Evolutionary conservation across 1,284 basidiomycete species (phyloP).

Genomic region (Tilletia walkeri): DNA sequence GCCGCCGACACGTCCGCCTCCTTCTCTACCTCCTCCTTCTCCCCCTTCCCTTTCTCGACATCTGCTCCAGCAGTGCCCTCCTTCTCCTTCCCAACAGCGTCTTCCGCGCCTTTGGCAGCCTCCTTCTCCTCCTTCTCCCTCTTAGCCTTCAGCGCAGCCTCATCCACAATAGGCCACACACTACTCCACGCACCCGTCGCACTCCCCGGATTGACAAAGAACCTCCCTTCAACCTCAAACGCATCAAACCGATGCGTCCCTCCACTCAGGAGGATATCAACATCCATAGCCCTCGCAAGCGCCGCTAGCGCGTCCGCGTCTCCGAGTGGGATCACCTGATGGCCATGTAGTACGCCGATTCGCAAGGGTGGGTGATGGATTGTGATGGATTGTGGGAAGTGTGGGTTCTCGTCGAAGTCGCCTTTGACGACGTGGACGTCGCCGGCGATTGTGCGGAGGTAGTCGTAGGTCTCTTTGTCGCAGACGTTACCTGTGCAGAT

Average conservation of each 20-base stretch:
- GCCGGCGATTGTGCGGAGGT: conserved; percentile 90
- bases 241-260: conserved; percentile 97
- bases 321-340: conserved; percentile 88
- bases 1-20: conserved; percentile 21
- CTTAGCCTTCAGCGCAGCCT: conserved; percentile 2
- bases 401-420: conserved; percentile 85
- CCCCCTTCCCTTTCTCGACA: conserved; percentile 25
- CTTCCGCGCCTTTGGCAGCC: not conserved
- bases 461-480: conserved; percentile 95
- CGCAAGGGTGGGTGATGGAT: conserved; percentile 82
- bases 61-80: not conserved
- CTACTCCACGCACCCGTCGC: conserved; percentile 84
- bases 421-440: conserved; percentile 90
- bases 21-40: conserved; percentile 26
- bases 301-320: conserved; percentile 83
- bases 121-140: conserved; percentile 15
- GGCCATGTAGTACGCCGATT: conserved; percentile 90
- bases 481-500: conserved; percentile 96
- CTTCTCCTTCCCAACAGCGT: conserved; percentile 2
- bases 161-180: conserved; percentile 59
- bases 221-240: conserved; percentile 81
- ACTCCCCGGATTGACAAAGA: conserved; percentile 94
- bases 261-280: conserved; percentile 89
- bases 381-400: conserved; percentile 78
- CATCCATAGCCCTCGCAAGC: conserved; percentile 87